These are phyloP conservation scores for Sicyos baderoa DNA, from an alignment of 306 rosid genomes.

Conservation along the genomic window DNA sequence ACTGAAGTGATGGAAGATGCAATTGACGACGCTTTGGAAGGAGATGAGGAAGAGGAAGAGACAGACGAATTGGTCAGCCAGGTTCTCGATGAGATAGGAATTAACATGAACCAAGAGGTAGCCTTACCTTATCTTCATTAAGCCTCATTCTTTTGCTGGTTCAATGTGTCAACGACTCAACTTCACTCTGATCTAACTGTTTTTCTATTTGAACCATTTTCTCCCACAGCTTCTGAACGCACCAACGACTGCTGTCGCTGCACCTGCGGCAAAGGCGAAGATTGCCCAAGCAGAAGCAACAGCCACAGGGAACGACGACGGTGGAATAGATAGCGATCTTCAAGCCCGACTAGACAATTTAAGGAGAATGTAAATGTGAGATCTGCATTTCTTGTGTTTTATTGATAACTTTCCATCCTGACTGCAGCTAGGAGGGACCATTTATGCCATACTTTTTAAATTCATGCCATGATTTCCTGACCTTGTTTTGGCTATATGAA, in stretches of 20 bases:
- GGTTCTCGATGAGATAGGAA: conserved; percentile 94
- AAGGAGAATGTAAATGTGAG: conserved; percentile 49
- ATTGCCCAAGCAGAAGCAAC: conserved; percentile 73
- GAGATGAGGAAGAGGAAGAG: conserved; percentile 96
- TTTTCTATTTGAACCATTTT: background rate
- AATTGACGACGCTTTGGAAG: conserved; percentile 91
- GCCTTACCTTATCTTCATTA: background rate
- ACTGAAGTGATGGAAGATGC: conserved; percentile 95
- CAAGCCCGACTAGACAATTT: conserved; percentile 91
- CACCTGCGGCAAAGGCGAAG: conserved; percentile 60
- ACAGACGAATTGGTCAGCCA: conserved; percentile 84
- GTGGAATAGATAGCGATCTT: conserved; percentile 79
- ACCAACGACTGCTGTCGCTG: conserved; percentile 74
- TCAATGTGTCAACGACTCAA: background rate
- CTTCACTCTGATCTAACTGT: background rate
- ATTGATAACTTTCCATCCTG: conserved; percentile 12
- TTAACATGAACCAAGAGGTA: conserved; percentile 85
- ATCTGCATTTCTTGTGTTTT: conserved; percentile 23
- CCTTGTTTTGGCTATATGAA: conserved; percentile 9
- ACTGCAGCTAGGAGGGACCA: conserved; percentile 18
- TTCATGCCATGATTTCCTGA: conserved; percentile 2
- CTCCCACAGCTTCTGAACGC: conserved; percentile 72
- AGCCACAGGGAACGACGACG: conserved; percentile 49
- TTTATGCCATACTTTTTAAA: background rate
- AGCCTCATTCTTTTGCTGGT: conserved; percentile 2